Evolutionary conservation across 2,329 filamentous ascomycete genomes (phyloP).

Genomic region (Microthyrium microscopicum): DNA sequence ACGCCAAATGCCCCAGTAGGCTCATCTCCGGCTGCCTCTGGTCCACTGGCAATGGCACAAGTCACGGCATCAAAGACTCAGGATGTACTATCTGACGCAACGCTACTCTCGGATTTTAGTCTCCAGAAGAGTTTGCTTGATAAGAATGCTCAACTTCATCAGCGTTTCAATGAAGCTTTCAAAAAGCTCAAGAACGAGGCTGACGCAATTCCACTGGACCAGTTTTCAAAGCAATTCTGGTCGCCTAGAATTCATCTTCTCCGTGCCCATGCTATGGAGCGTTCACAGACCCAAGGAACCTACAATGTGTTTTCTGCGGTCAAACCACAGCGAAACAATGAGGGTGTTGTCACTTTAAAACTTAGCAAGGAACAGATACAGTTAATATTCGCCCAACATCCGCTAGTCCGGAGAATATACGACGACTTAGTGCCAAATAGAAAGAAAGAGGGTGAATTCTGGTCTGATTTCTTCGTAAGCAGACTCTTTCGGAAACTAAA

Average conservation of each 20-base stretch:
- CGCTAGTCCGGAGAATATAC: conserved; percentile 76
- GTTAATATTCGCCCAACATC: conserved; percentile 84
- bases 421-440: conserved; percentile 74
- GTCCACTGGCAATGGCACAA: conserved; percentile 62
- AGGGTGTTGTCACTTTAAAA: conserved; percentile 54
- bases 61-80: conserved; percentile 39
- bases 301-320: conserved; percentile 90
- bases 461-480: conserved; percentile 87
- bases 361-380: conserved; percentile 85
- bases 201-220: conserved; percentile 58
- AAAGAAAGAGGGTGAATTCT: conserved; percentile 69
- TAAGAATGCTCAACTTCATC: conserved; percentile 55
- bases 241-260: conserved; percentile 71
- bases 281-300: conserved; percentile 66
- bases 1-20: conserved; percentile 15
- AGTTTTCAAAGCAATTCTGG: conserved; percentile 92
- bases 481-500: conserved; percentile 79
- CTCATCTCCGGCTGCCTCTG: conserved; percentile 35
- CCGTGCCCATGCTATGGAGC: conserved; percentile 79
- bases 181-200: conserved; percentile 53
- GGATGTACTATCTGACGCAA: conserved; percentile 61
- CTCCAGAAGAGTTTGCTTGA: conserved; percentile 81
- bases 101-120: conserved; percentile 59
- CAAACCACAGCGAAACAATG: conserved; percentile 61
- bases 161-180: conserved; percentile 75